Conservation (phyloP, 2,329 filamentous ascomycete species). For the Sporothrix curviconia region DNA sequence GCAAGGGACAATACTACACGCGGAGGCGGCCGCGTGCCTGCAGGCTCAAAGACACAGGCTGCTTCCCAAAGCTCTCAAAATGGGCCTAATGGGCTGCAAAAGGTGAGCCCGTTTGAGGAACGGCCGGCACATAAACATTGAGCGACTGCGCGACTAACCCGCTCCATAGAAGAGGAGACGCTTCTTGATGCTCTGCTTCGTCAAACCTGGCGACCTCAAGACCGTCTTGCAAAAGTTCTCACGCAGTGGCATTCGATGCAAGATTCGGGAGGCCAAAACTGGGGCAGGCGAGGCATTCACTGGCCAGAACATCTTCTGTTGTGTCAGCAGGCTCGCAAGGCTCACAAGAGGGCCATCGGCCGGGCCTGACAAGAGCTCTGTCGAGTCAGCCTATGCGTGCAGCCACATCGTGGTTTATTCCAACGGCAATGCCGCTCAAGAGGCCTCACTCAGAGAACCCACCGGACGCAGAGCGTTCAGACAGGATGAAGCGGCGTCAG, state of each 20-base stretch:
- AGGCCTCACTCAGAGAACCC: neutral
- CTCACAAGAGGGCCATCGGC: neutral
- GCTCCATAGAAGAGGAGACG: neutral
- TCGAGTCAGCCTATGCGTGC: neutral
- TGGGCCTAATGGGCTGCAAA: neutral
- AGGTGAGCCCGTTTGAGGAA: neutral
- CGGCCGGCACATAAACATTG: too few species aligned
- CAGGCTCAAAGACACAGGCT: neutral
- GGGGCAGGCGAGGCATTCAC: too few species aligned
- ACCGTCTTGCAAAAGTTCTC: slow-evolving; percentile 16
- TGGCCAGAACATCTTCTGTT: neutral
- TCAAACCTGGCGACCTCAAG: slow-evolving; percentile 19
- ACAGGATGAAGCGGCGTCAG: neutral
- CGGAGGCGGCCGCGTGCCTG: neutral
- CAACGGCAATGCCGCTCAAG: neutral
- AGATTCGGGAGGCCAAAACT: too few species aligned
- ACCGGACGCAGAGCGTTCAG: too few species aligned
- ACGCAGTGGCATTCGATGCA: slow-evolving; percentile 17
- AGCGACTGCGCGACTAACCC: too few species aligned
- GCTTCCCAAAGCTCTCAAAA: neutral
- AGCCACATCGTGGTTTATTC: too few species aligned
- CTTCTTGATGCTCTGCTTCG: slow-evolving; percentile 19
- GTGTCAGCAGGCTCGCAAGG: neutral
- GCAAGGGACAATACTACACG: too few species aligned
- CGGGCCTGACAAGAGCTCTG: neutral